Percentiles rank a stretch among this genome's conserved stretches.
These are phyloP conservation scores for Epicoccum nigrum DNA, from an alignment of 2,329 filamentous ascomycete genomes.

Conservation along the genomic window DNA sequence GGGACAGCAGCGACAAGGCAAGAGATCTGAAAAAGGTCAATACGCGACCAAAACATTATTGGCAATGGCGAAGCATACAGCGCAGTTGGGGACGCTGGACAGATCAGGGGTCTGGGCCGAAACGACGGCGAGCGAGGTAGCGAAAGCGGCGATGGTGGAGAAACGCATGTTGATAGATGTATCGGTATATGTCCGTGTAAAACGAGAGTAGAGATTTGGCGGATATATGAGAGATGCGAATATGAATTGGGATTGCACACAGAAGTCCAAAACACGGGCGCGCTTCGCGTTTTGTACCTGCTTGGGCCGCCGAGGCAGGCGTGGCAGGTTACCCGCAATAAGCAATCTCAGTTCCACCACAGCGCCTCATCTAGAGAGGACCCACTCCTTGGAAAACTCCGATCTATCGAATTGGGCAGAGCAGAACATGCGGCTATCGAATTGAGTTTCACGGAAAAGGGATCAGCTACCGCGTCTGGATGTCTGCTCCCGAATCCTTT, in stretches of 20 bases:
- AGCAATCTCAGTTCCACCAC: constrained; percentile 11
- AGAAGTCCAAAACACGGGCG: neutral
- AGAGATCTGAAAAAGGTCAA: constrained; percentile 42
- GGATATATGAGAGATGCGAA: neutral
- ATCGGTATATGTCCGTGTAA: neutral
- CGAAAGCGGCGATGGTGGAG: constrained; percentile 34
- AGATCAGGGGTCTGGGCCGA: constrained; percentile 34
- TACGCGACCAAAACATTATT: neutral
- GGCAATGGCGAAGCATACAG: constrained; percentile 39
- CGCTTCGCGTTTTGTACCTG: constrained; percentile 15
- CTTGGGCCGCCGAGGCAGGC: constrained; percentile 3
- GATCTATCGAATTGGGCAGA: constrained; percentile 12
- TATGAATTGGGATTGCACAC: constrained; percentile 5
- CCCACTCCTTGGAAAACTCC: neutral
- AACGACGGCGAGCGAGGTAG: constrained; percentile 35
- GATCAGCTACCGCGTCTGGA: constrained; percentile 3
- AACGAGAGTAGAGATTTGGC: constrained; percentile 9
- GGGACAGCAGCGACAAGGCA: constrained; percentile 58
- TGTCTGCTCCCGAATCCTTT: neutral
- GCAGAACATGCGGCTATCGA: constrained; percentile 9
- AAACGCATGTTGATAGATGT: constrained; percentile 40
- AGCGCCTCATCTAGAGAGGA: constrained; percentile 4
- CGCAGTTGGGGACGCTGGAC: constrained; percentile 37
- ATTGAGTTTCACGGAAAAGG: constrained; percentile 7
- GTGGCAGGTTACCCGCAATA: constrained; percentile 5